Base-by-base conservation (phyloP, 2,329 filamentous ascomycete species). In the Pleochaeta shiraiana region DNA sequence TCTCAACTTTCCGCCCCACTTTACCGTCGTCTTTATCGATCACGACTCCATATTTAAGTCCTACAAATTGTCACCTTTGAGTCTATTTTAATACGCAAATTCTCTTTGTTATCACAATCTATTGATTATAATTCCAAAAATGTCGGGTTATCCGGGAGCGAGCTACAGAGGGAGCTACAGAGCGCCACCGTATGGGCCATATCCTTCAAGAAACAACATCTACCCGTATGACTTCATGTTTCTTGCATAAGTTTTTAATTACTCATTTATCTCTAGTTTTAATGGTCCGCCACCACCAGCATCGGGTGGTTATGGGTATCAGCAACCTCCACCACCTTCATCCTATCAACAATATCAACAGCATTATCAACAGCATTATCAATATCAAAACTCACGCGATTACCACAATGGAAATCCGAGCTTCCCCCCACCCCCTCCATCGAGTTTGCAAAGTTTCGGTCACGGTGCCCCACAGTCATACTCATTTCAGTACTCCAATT, bases 401-500 rank as follows among this genome's bases (percentile, higher is more conserved):
- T 83, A 79, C 74, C 75, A 74, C 66, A 80, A 82, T 68, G 82
- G 80, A 67, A 82, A 82, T 68, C 78, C 79, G 63, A 74, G 74
- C 68, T 81, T 77, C 9, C 87, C 88, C 63, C 79, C 84, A 1
- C 81, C 85, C 0, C 81, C 85, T 63, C 88, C 88, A 7, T 86
- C 87, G 21, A 77, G 80, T 64, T 79, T 85, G 67, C 87, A 91
- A 73, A 78, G 81, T 67, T 93, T 93, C 71, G 88, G 90, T 65
- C 79, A 84, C 67, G 90, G 90, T 65, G 90, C 91, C 16, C 90
- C 90, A 21, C 79, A 83, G 67, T 81, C 80, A 70, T 95, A 95
- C 74, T 83, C 79, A 55, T 97, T 91, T 75, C 88, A 92, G 74
- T 96, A 96, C 75, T 95, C 90, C 59, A 86, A 86, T 69, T 97